Conservation (phyloP, 148 eudicot species). For the Cornus kousa region DNA sequence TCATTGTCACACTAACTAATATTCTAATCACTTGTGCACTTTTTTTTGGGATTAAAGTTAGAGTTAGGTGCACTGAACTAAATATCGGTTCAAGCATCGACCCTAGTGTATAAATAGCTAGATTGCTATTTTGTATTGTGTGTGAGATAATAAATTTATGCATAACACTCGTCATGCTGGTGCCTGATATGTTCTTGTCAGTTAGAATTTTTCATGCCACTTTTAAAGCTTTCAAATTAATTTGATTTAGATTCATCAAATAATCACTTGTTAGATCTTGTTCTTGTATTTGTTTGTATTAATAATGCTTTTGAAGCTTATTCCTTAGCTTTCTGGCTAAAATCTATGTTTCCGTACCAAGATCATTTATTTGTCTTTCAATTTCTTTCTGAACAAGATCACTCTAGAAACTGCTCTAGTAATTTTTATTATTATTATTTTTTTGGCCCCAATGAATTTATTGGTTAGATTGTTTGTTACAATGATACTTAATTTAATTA, state of each 20-base stretch:
- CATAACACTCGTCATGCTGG: not conserved
- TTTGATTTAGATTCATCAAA: not conserved
- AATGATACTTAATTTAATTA: not conserved
- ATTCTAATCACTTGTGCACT: too few species aligned
- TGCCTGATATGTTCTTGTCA: not conserved
- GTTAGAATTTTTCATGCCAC: not conserved
- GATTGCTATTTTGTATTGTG: not conserved
- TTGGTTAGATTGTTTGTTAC: too few species aligned
- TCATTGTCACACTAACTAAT: too few species aligned
- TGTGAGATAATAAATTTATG: not conserved
- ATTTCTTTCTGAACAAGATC: not conserved
- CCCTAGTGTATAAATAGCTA: not conserved
- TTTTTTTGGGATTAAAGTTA: too few species aligned
- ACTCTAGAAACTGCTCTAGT: not conserved
- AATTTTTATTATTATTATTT: too few species aligned
- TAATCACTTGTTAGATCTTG: not conserved
- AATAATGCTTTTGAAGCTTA: not conserved
- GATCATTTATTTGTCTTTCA: not conserved
- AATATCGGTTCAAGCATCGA: not conserved
- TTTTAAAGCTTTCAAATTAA: not conserved
- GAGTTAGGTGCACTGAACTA: not conserved
- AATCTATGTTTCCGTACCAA: not conserved
- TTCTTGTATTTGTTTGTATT: not conserved
- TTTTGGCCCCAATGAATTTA: too few species aligned
- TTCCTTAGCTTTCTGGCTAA: not conserved